Conservation (phyloP, 805 yeast genomes). For the Candida stauntonica region DNA sequence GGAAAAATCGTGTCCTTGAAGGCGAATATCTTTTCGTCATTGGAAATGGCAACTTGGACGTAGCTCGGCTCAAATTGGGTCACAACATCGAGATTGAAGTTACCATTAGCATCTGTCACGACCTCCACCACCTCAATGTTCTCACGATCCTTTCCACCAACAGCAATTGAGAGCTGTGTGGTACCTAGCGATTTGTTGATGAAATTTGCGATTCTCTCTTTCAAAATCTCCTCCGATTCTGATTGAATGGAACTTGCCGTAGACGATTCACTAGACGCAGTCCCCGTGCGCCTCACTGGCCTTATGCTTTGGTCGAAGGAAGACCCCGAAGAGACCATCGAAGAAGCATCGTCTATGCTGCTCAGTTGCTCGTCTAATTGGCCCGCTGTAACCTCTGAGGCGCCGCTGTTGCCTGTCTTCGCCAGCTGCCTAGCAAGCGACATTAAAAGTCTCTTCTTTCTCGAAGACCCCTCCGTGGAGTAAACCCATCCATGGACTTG, state of each 20-base stretch:
- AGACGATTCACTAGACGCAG: constrained; percentile 8
- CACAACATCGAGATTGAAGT: constrained; percentile 48
- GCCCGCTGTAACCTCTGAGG: constrained; percentile 26
- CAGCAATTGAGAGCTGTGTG: constrained; percentile 47
- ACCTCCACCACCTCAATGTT: constrained; percentile 31
- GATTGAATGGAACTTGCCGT: constrained; percentile 12
- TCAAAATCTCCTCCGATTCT: constrained; percentile 44
- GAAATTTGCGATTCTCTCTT: constrained; percentile 64
- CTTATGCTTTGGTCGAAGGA: constrained; percentile 1
- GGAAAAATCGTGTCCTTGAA: constrained; percentile 43
- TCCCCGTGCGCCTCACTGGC: constrained; percentile 9
- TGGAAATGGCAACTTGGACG: constrained; percentile 45
- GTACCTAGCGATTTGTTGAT: constrained; percentile 62
- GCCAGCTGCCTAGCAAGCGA: constrained; percentile 67
- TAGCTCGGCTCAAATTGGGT: constrained; percentile 60
- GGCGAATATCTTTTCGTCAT: constrained; percentile 44
- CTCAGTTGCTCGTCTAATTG: constrained; percentile 37
- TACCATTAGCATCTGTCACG: constrained; percentile 63
- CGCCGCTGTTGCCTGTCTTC: constrained; percentile 30
- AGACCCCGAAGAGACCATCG: constrained; percentile 13
- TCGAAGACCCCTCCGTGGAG: constrained; percentile 63
- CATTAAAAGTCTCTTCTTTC: constrained; percentile 67
- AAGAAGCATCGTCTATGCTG: constrained; percentile 25
- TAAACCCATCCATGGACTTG: constrained; percentile 68
- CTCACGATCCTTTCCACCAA: constrained; percentile 46